Evolutionary conservation across 2,329 filamentous ascomycete species (phyloP), one percentile per base, ranked within the genome.

Genomic region (Fusarium sulawesiense): DNA sequence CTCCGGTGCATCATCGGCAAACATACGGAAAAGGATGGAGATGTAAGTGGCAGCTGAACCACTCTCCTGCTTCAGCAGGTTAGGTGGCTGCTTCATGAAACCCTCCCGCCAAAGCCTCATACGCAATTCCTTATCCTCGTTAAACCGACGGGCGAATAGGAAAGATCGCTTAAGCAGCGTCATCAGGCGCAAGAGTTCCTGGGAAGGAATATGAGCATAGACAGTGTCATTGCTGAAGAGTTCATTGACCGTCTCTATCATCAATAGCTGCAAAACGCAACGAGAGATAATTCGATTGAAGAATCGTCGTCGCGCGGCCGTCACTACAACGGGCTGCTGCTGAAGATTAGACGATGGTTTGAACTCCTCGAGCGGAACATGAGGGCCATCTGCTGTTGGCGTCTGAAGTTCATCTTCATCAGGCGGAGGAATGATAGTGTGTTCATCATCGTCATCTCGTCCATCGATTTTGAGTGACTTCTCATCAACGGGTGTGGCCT

Each of bases 261-360:
- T 99, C 70, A 99, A 89, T 4, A 99, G 88, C 80, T 99, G 97
- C 11, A 99, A 85, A 6, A 99, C 97, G 78, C 96, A 99, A 72
- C 97, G 95, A 16, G 95, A 98, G 80, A 99, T 99, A 80, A 99
- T 99, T 73, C 95, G 93, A 82, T 99, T 99, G 86, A 99, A 99
- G 84, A 98, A 98, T 55, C 94, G 92, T 37, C 96, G 89, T 27
- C 96, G 92, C 1, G 96, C 94, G 4, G 94, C 93, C 2, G 96
- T 98, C 7, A 99, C 95, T 2, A 97, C 92, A 8, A 97, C 88
- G 0, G 95, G 93, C 64, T 97, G 93, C 79, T 96, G 93, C 78
- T 97, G 94, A 16, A 94, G 84, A 56, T 87, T 89, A 25, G 88
- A 88, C 40, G 91, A 86, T 7, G 93, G 93, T 69, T 91, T 92